Conservation (phyloP, 768 basidiomycete species). For the Lactarius sp. region DNA sequence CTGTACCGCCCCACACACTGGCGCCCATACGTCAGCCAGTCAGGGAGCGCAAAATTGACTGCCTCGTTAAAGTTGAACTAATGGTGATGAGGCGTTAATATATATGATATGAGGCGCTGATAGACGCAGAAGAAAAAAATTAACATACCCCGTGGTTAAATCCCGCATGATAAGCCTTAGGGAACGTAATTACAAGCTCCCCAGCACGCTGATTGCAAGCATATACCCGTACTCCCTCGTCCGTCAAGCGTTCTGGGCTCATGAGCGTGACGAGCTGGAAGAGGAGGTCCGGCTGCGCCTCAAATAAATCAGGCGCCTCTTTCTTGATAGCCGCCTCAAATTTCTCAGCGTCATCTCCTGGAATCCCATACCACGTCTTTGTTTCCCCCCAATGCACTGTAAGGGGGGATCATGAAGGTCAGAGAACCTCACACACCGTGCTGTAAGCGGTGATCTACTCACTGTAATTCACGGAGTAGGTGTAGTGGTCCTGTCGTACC, state of each 20-base stretch:
- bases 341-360: slow-evolving; percentile 90
- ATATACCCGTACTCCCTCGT: slow-evolving; percentile 87
- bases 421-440: slow-evolving; percentile 4
- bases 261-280: slow-evolving; percentile 98
- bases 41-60: slow-evolving; percentile 95
- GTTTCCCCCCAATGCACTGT: slow-evolving; percentile 99
- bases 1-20: slow-evolving; percentile 89
- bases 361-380: slow-evolving; percentile 99
- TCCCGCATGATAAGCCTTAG: slow-evolving; percentile 95
- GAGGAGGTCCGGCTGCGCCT: slow-evolving; percentile 93
- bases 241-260: slow-evolving; percentile 83
- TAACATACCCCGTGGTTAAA: slow-evolving; percentile 93
- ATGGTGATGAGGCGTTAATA: slow-evolving; percentile 12
- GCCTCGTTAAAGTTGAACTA: slow-evolving; percentile 99
- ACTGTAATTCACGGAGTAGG: slow-evolving; percentile 94
- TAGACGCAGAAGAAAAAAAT: neutral
- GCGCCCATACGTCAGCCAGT: slow-evolving; percentile 86
- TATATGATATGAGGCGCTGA: slow-evolving; percentile 12
- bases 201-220: slow-evolving; percentile 96
- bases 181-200: slow-evolving; percentile 97
- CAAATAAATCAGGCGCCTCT: slow-evolving; percentile 96
- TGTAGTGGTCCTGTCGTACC: slow-evolving; percentile 81
- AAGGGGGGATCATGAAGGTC: neutral
- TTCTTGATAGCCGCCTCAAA: slow-evolving; percentile 93
- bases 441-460: slow-evolving; percentile 32